A percentile compares a stretch with the other conserved stretches of the same genome.
phyloP scores from a whole-genome alignment of 345 rosid genomes.

The Aquilaria malaccensis region DNA sequence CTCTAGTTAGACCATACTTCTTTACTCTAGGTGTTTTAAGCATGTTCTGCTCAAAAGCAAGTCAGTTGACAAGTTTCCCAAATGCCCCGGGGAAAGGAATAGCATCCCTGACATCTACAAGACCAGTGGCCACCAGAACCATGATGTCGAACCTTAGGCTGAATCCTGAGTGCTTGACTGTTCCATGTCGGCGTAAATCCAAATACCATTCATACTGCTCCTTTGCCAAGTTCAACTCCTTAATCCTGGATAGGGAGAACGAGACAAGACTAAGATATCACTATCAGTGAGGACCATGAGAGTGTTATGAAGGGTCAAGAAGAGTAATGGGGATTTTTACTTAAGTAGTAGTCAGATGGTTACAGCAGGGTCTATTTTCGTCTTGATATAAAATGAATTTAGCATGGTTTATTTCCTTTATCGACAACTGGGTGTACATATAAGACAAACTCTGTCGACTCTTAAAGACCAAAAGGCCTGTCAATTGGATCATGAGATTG shows the following conservation, averaged over 20 bases:
- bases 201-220: constrained; percentile 79
- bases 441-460: too few species aligned
- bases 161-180: constrained; percentile 74
- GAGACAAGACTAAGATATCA: neutral
- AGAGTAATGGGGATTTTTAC: neutral
- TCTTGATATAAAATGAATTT: too few species aligned
- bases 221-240: constrained; percentile 33
- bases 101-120: constrained; percentile 65
- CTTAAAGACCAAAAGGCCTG: too few species aligned
- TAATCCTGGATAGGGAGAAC: constrained; percentile 37
- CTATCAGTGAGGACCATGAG: neutral
- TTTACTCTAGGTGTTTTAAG: too few species aligned
- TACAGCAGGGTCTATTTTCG: neutral
- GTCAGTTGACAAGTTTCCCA: constrained; percentile 45
- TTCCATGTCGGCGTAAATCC: constrained; percentile 76
- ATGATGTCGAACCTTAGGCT: constrained; percentile 59
- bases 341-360: neutral
- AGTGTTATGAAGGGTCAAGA: neutral
- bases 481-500: too few species aligned
- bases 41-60: neutral
- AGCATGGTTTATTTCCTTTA: too few species aligned
- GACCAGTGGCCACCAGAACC: constrained; percentile 65
- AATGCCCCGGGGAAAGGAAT: constrained; percentile 72
- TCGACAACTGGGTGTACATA: too few species aligned
- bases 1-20: too few species aligned